Evolutionary conservation across 306 rosid genomes (phyloP).

Genomic region (Cucurbita ficifolia): DNA sequence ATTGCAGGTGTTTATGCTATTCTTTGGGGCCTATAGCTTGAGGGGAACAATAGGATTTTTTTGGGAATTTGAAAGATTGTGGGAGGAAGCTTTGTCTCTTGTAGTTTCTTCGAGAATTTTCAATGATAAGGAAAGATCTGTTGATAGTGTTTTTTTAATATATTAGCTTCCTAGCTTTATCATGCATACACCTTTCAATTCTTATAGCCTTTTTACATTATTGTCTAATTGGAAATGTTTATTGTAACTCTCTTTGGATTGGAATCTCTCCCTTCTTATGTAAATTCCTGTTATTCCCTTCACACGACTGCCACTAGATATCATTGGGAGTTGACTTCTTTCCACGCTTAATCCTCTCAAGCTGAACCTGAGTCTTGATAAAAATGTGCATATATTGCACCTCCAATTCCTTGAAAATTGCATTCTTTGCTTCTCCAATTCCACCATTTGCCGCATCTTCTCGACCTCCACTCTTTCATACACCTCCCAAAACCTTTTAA

Average conservation of each 20-base stretch:
- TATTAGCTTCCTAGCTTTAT: too few relatives aligned
- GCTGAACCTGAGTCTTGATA: constrained; percentile 82
- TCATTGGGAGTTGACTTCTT: constrained; percentile 66
- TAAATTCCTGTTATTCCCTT: too few relatives aligned
- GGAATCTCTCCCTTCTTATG: too few relatives aligned
- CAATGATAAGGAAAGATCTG: too few relatives aligned
- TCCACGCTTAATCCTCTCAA: constrained; percentile 77
- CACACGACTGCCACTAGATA: too few relatives aligned
- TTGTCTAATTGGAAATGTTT: too few relatives aligned
- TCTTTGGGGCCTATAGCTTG: not conserved
- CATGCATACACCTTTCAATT: too few relatives aligned
- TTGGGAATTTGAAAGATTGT: not conserved
- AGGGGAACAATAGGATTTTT: not conserved
- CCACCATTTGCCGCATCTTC: constrained; percentile 78
- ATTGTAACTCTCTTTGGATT: too few relatives aligned
- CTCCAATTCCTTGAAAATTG: constrained; percentile 80
- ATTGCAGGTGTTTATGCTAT: not conserved
- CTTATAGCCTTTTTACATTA: too few relatives aligned
- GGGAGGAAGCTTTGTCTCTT: not conserved
- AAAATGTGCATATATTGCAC: constrained; percentile 76
- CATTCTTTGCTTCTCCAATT: constrained; percentile 89
- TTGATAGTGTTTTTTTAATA: too few relatives aligned
- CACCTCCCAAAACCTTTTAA: constrained; percentile 50
- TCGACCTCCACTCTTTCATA: constrained; percentile 77
- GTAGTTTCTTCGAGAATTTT: too few relatives aligned